These are phyloP conservation scores for Diplocarpon mali DNA, from an alignment of 2,329 filamentous ascomycete genomes.

Conservation along the genomic window DNA sequence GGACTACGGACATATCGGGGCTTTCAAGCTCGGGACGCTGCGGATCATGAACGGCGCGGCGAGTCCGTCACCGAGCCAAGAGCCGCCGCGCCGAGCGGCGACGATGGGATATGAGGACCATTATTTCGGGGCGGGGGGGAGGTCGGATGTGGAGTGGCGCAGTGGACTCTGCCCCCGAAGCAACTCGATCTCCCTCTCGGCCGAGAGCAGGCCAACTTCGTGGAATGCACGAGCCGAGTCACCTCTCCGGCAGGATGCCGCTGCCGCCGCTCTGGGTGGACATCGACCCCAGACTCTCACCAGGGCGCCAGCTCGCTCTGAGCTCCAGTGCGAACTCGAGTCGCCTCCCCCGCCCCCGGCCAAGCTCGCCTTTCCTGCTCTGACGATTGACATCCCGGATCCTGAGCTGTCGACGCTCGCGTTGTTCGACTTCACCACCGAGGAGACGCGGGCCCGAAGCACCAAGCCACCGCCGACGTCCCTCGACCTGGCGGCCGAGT, in stretches of 20 bases:
- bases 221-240: too few species aligned
- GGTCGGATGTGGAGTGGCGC: too few species aligned
- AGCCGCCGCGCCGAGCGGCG: conserved; percentile 9
- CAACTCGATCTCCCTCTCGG: too few species aligned
- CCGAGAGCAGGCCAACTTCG: too few species aligned
- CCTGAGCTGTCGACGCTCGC: conserved; percentile 12
- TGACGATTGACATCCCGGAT: conserved; percentile 12
- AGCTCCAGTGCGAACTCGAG: background rate
- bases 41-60: conserved; percentile 49
- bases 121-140: conserved; percentile 9
- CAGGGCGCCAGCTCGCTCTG: conserved; percentile 17
- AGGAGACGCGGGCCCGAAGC: conserved; percentile 5
- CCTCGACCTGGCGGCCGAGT: conserved; percentile 18
- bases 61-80: conserved; percentile 37
- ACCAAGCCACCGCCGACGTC: conserved; percentile 17
- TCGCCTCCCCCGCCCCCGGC: too few species aligned
- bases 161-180: too few species aligned
- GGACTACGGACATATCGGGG: conserved; percentile 49
- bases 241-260: too few species aligned
- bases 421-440: conserved; percentile 13
- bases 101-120: conserved; percentile 17
- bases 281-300: conserved; percentile 1
- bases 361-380: background rate
- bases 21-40: conserved; percentile 50
- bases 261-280: too few species aligned